Evolutionary conservation across 2,329 filamentous ascomycete species (phyloP).

Genomic region (Pseudogymnoascus sp.): DNA sequence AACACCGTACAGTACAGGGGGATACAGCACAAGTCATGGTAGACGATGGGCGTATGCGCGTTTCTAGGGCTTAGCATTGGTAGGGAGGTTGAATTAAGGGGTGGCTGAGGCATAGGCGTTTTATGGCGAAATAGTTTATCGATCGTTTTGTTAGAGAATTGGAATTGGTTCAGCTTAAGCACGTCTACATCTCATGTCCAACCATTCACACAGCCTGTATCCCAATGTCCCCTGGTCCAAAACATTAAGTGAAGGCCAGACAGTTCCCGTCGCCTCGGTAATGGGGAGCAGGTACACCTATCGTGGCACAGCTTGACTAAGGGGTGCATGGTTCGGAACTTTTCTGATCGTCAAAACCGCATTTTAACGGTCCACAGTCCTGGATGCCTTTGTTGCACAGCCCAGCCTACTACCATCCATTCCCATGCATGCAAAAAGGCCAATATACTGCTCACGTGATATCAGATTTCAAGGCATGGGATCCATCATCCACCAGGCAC

Average conservation of each 20-base stretch:
- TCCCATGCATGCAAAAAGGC: neutral
- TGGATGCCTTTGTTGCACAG: neutral
- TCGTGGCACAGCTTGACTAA: neutral
- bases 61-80: neutral
- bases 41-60: neutral
- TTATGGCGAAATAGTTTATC: neutral
- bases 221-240: neutral
- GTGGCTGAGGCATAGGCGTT: neutral
- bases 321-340: neutral
- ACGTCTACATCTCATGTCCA: neutral
- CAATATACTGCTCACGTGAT: neutral
- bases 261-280: neutral
- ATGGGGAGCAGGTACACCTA: neutral
- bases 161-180: neutral
- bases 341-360: neutral
- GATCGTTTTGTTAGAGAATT: neutral
- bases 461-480: neutral
- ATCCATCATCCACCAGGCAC: neutral
- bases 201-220: neutral
- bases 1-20: neutral
- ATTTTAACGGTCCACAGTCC: neutral
- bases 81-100: neutral
- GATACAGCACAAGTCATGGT: neutral
- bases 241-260: neutral
- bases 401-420: neutral